Conservation (phyloP, 1,139 yeast genomes). For the Diutina neorugosa region DNA sequence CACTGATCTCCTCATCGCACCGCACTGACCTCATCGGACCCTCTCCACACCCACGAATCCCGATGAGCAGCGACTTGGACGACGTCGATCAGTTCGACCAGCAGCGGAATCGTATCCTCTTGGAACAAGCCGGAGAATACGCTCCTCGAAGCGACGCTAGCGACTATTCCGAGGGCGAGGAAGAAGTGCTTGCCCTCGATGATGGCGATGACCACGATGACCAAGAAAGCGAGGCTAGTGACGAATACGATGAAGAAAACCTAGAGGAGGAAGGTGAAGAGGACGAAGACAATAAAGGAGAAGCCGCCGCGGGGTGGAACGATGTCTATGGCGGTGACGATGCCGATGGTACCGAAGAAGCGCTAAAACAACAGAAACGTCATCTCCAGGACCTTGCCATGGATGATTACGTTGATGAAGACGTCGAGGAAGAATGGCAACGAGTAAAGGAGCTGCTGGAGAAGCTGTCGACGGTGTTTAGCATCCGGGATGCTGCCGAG, state of each 20-base stretch:
- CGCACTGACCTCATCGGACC: neutral
- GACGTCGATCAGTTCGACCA: slow-evolving; percentile 67
- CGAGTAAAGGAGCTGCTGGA: slow-evolving; percentile 23
- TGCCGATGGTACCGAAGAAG: slow-evolving; percentile 71
- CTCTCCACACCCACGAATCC: neutral
- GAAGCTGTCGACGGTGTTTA: slow-evolving; percentile 9
- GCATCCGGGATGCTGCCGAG: slow-evolving; percentile 7
- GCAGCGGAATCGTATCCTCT: slow-evolving; percentile 48
- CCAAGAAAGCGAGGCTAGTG: slow-evolving; percentile 13
- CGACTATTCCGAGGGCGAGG: slow-evolving; percentile 27
- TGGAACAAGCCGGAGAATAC: slow-evolving; percentile 45
- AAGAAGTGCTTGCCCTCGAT: slow-evolving; percentile 33
- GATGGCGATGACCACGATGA: slow-evolving; percentile 21
- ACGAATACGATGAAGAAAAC: slow-evolving; percentile 17
- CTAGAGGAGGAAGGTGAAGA: slow-evolving; percentile 35
- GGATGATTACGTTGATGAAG: slow-evolving; percentile 80
- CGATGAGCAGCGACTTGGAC: slow-evolving; percentile 11
- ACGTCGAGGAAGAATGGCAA: slow-evolving; percentile 62
- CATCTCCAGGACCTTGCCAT: slow-evolving; percentile 70
- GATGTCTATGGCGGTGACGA: slow-evolving; percentile 83
- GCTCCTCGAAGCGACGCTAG: slow-evolving; percentile 18
- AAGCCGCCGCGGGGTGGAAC: slow-evolving; percentile 60
- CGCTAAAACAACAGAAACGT: slow-evolving; percentile 74
- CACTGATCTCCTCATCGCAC: neutral
- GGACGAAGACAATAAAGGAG: slow-evolving; percentile 36